Evolutionary conservation across 768 basidiomycete species (phyloP).

Genomic region (Agrocybe pediades): DNA sequence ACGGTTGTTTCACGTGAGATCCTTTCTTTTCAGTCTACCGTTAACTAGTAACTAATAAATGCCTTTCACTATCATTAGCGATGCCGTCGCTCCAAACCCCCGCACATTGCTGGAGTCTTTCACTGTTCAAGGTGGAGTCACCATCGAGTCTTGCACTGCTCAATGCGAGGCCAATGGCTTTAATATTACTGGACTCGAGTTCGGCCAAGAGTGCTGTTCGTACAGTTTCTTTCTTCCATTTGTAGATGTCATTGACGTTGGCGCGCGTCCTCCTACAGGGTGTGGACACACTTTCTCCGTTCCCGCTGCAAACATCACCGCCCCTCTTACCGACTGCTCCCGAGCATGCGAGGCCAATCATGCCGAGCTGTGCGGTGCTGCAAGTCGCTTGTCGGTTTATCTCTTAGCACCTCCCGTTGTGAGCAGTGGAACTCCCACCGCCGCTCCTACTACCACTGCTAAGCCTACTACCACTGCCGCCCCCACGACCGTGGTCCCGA

Average conservation of each 20-base stretch:
- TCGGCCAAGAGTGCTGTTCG: slow-evolving; percentile 18
- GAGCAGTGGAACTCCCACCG: neutral
- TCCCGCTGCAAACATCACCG: slow-evolving; percentile 8
- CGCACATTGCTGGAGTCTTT: slow-evolving; percentile 15
- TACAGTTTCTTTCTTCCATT: neutral
- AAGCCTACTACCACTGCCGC: neutral
- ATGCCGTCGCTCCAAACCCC: slow-evolving; percentile 7
- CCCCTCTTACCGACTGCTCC: slow-evolving; percentile 8
- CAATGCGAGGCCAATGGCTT: neutral
- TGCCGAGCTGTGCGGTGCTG: slow-evolving; percentile 16
- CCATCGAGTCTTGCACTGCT: slow-evolving; percentile 15
- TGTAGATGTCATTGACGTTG: neutral
- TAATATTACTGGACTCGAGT: slow-evolving; percentile 8
- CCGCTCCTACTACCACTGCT: neutral
- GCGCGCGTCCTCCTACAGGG: slow-evolving; percentile 5
- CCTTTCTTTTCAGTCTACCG: neutral
- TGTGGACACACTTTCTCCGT: slow-evolving; percentile 9
- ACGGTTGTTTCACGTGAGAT: slow-evolving; percentile 16
- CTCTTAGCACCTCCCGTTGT: neutral
- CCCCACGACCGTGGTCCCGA: neutral
- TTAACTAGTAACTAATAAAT: neutral
- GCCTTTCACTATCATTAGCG: neutral
- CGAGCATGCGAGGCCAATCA: slow-evolving; percentile 12
- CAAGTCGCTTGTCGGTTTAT: slow-evolving; percentile 11
- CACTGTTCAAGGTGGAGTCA: slow-evolving; percentile 11